Evolutionary conservation across 768 basidiomycete species (phyloP).

Genomic region (Suillus spraguei): DNA sequence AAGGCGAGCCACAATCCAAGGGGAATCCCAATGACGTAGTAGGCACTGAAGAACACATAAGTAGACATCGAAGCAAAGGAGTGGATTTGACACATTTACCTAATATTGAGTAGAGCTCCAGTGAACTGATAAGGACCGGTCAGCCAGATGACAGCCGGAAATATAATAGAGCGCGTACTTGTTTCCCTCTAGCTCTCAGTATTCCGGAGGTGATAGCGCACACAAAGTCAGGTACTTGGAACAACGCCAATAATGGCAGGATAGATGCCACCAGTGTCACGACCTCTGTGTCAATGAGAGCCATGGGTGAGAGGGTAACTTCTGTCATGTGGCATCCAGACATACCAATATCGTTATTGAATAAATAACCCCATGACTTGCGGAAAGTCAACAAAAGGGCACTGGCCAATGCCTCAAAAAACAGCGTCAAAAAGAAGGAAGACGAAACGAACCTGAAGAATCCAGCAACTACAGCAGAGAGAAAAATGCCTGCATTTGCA

Average conservation of each 20-base stretch:
- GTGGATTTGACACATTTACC: constrained; percentile 35
- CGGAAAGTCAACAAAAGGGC: constrained; percentile 61
- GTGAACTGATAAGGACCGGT: constrained; percentile 47
- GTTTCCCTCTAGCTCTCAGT: constrained; percentile 81
- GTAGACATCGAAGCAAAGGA: not conserved
- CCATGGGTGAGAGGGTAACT: not conserved
- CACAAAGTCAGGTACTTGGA: constrained; percentile 83
- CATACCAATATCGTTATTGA: constrained; percentile 66
- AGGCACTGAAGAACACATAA: constrained; percentile 47
- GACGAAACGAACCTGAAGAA: constrained; percentile 54
- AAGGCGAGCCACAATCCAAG: constrained; percentile 82
- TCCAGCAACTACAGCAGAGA: constrained; percentile 61
- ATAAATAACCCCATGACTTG: constrained; percentile 70
- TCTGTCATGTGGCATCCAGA: not conserved
- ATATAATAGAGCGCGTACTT: constrained; percentile 38
- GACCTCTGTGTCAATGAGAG: constrained; percentile 20
- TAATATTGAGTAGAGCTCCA: constrained; percentile 81
- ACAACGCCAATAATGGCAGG: constrained; percentile 74
- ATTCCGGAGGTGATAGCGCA: constrained; percentile 76
- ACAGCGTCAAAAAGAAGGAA: not conserved
- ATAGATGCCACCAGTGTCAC: constrained; percentile 54
- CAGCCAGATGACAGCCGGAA: not conserved
- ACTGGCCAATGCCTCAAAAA: constrained; percentile 33
- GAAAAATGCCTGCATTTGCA: constrained; percentile 62
- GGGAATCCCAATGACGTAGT: constrained; percentile 83